These are phyloP conservation scores for Grosmannia serpens DNA, from an alignment of 2,329 filamentous ascomycete genomes.

Conservation along the genomic window DNA sequence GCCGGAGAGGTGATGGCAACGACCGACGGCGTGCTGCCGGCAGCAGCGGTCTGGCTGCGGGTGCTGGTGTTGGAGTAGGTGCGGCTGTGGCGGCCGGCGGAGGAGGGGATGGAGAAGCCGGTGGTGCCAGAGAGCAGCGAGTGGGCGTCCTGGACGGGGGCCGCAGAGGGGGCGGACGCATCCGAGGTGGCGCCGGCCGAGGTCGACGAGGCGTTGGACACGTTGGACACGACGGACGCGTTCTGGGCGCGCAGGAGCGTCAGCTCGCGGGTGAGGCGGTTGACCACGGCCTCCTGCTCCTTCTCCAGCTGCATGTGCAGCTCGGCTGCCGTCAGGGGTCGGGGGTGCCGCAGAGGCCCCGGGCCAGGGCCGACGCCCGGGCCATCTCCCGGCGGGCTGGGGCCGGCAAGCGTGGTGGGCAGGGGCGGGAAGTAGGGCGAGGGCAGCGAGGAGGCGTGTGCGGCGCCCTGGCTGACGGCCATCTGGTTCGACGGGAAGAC, in stretches of 20 bases:
- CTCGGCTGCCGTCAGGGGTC: slow-evolving; percentile 79
- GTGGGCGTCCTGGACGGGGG: slow-evolving; percentile 23
- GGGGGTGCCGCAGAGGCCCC: slow-evolving; percentile 73
- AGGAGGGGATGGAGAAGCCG: slow-evolving; percentile 44
- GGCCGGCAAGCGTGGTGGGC: slow-evolving; percentile 10
- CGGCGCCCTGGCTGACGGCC: slow-evolving; percentile 29
- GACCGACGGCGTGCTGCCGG: slow-evolving; percentile 25
- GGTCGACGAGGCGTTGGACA: slow-evolving; percentile 49
- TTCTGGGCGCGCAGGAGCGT: slow-evolving; percentile 67
- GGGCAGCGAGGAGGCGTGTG: slow-evolving; percentile 17
- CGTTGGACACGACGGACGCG: slow-evolving; percentile 52
- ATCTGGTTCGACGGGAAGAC: slow-evolving; percentile 47
- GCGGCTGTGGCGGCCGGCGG: slow-evolving; percentile 38
- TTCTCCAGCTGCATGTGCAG: slow-evolving; percentile 84
- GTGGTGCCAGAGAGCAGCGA: slow-evolving; percentile 44
- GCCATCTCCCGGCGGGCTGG: slow-evolving; percentile 20
- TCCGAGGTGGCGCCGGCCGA: slow-evolving; percentile 9
- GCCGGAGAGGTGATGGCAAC: slow-evolving; percentile 34
- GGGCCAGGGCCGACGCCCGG: slow-evolving; percentile 43
- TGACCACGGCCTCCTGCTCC: slow-evolving; percentile 91
- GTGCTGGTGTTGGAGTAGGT: slow-evolving; percentile 45
- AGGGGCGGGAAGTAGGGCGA: slow-evolving; percentile 21
- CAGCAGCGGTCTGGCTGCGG: slow-evolving; percentile 38
- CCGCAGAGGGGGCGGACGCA: neutral
- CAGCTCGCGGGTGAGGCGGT: slow-evolving; percentile 83